Percentiles rank a stretch among this genome's conserved stretches.
Conservation (phyloP, 2,329 filamentous ascomycete species). For the Dothistroma septosporum region DNA sequence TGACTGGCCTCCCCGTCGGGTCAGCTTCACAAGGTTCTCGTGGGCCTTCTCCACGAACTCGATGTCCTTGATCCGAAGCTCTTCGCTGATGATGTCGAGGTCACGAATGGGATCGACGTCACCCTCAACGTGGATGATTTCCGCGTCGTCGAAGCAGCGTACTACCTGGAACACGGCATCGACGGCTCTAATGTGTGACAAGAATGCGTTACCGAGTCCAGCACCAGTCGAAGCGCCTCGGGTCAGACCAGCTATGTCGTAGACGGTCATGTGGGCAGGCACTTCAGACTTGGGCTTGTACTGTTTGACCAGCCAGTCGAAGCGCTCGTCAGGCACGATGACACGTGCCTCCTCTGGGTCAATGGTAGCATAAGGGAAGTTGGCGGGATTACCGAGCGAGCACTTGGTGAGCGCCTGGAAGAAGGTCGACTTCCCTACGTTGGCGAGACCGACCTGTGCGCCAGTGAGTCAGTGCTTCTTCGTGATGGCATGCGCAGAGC, state of each 20-base stretch:
- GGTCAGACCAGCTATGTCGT: constrained; percentile 96
- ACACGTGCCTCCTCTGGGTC: constrained; percentile 97
- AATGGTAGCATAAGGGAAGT: constrained; percentile 99
- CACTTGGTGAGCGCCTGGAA: constrained; percentile 99
- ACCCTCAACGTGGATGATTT: constrained; percentile 99
- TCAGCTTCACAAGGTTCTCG: constrained; percentile 90
- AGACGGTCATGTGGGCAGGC: constrained; percentile 96
- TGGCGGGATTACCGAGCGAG: constrained; percentile 94
- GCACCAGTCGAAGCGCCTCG: constrained; percentile 94
- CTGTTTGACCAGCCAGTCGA: constrained; percentile 91
- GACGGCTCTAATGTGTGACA: constrained; percentile 90
- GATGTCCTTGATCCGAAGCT: constrained; percentile 95
- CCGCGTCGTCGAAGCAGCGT: constrained; percentile 77
- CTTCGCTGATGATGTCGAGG: constrained; percentile 93
- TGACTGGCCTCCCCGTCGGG: constrained; percentile 85
- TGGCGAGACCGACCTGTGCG: constrained; percentile 86
- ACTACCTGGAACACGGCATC: constrained; percentile 41
- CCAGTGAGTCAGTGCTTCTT: constrained; percentile 41
- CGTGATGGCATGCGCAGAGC: constrained; percentile 29
- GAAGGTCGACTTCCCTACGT: constrained; percentile 98
- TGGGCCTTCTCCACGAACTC: constrained; percentile 96
- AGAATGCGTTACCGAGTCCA: constrained; percentile 94
- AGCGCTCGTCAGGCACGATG: constrained; percentile 91
- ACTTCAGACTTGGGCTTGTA: constrained; percentile 97
- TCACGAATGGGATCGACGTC: constrained; percentile 94